These are phyloP conservation scores for Pseudogymnoascus sp. DNA, from an alignment of 2,329 filamentous ascomycete genomes.

Conservation along the genomic window DNA sequence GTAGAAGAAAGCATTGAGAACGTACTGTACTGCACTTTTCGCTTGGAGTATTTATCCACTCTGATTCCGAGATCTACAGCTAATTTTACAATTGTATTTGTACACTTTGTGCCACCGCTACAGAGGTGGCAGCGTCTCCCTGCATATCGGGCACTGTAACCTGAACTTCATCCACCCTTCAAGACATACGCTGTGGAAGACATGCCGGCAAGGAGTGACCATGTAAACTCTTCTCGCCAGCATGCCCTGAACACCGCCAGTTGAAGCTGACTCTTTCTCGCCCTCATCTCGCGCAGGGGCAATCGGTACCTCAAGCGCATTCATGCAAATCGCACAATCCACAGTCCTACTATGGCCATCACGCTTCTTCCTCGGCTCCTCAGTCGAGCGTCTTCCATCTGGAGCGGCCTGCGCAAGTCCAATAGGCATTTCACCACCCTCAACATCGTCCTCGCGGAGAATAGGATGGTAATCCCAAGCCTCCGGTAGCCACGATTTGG, in stretches of 20 bases:
- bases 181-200: slow-evolving; percentile 85
- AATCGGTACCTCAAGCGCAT: slow-evolving; percentile 82
- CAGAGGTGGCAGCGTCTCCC: slow-evolving; percentile 78
- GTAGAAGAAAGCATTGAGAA: neutral
- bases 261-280: slow-evolving; percentile 28
- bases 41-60: neutral
- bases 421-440: slow-evolving; percentile 73
- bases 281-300: slow-evolving; percentile 50
- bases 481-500: slow-evolving; percentile 56
- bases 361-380: slow-evolving; percentile 29
- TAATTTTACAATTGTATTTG: neutral
- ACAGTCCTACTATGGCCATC: slow-evolving; percentile 46
- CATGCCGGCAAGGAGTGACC: slow-evolving; percentile 94
- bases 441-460: slow-evolving; percentile 70
- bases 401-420: slow-evolving; percentile 44
- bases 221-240: slow-evolving; percentile 81
- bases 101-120: slow-evolving; percentile 33
- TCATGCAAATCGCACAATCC: slow-evolving; percentile 93
- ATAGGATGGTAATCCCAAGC: slow-evolving; percentile 95
- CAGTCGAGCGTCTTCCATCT: slow-evolving; percentile 28
- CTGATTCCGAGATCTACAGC: neutral
- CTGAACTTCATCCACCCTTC: slow-evolving; percentile 95
- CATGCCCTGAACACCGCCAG: slow-evolving; percentile 53
- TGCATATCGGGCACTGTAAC: slow-evolving; percentile 89
- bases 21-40: neutral